Base-by-base conservation (phyloP, 129 eudicot species). In the Artemisia annua region DNA sequence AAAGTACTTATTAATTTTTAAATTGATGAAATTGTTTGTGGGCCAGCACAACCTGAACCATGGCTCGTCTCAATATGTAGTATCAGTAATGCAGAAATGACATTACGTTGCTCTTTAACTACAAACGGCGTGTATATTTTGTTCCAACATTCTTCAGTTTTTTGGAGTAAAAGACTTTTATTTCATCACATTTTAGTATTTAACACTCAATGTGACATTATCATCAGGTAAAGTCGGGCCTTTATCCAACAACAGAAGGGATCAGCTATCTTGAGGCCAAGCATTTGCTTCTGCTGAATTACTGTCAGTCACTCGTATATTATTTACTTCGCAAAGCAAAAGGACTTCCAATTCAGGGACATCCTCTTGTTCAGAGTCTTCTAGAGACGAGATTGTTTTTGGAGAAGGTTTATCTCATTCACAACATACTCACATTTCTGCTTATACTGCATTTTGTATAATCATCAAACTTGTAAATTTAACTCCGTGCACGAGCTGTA, bases 261-360 rank as follows among this genome's bases (percentile, higher is more conserved):
- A 86, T 93, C 79, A 93, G 97, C 76, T 93, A 93, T 71, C 98
- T 93, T 13, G 97, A 93, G 79, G 90, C 92, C 14, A 93, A 93
- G 75, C 89, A 90, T 79, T 84, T 93, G 70, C 90, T 93, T 61
- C 97, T 90, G 48, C 78, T 93, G 59, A 90, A 79, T 80, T 93
- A 93, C 82, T 93, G 97, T 59, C 96, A 89, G 83, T 90, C 96
- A 28, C 89, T 93, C 71, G 96, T 93, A 49, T 93, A 93, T 85
- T 90, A 90, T 79, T 74, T 90, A 53, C 91, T 93, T 57, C 82
- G 89, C 67, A 90, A 93, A 88, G 93, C 96, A 18, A 90, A 83
- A 79, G 97, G 98, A 10, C 84, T 89, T 62, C 77, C 96, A 30
- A 81, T 93, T 76, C 87, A 93, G 60, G 96, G 96, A 50, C 97